Base-by-base conservation (phyloP, 441 rosid genomes). In the California macrophylla region DNA sequence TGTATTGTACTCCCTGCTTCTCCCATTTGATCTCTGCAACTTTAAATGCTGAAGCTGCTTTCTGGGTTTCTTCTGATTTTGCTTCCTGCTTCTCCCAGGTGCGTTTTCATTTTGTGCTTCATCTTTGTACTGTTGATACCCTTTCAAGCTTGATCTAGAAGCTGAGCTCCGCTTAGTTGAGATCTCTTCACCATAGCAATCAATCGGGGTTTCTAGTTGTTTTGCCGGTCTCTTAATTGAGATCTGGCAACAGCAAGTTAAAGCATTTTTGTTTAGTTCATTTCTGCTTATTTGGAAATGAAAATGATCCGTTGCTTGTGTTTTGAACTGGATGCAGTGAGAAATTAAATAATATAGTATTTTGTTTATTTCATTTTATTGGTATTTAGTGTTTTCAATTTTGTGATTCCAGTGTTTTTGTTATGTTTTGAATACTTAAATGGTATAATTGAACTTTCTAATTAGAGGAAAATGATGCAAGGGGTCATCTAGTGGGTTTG, bases 21-120 rank as follows among this genome's bases (percentile, higher is more conserved):
- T 3, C 29, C 18, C 63, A 45, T 15, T 45, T 21, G 29, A 21
- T 56, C 63, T 56, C 63, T 23, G 26, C 63, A 56, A 23, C 28
- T 56, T 56, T n/a, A 56, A 56, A 56, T 56, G 63, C 63, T 56
- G 63, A 56, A 21, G 18, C 63, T 56, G 63, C 63, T 56, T 56
- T 56, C 28, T 21, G 63, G 63, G 63, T 45, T 5, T 56, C 63
- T 56, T 23, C 63, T 21, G 63, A 56, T 56, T 56, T 56, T 23
- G 63, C 28, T 56, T 56, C 63, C 18, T 45, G 52, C 4, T 56
- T 56, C 12, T 45, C 63, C 26, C 63, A 56, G 63, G 63, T 56
- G 28, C 8, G 29, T 56, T 56, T 56, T 56, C 28, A 56, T 21
- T 56, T 56, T 56, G 26, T 21, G 4, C 63, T 56, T 23, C 63